phyloP scores from a whole-genome alignment of 352 stramenopile genomes.

The Phytophthora ramorum region DNA sequence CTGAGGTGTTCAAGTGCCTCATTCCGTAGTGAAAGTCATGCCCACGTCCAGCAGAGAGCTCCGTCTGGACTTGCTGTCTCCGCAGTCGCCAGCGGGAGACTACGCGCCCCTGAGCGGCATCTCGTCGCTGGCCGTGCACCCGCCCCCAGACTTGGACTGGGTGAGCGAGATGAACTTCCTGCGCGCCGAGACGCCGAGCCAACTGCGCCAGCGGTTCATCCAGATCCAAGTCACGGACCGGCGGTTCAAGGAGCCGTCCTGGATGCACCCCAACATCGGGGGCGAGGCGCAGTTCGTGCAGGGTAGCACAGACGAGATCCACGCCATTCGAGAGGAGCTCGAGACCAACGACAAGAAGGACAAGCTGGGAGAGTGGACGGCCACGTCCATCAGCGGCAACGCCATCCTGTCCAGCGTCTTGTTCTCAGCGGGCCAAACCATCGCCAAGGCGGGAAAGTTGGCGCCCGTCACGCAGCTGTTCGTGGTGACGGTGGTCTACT shows the following conservation, averaged over 20 bases:
- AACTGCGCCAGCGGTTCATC: conserved; percentile 64
- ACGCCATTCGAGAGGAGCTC: conserved; percentile 37
- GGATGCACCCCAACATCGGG: conserved; percentile 74
- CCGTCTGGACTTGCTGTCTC: conserved; percentile 23
- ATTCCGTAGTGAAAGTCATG: background rate
- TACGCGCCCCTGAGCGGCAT: conserved; percentile 10
- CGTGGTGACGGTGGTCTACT: conserved; percentile 71
- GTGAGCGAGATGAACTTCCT: conserved; percentile 45
- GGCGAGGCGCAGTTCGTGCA: conserved; percentile 57
- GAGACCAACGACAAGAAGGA: conserved; percentile 32
- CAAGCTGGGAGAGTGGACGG: conserved; percentile 72
- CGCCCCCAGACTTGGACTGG: conserved; percentile 24
- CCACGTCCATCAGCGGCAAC: conserved; percentile 92
- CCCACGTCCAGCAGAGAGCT: conserved; percentile 9
- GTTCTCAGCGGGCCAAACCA: conserved; percentile 63
- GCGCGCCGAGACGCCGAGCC: conserved; percentile 46
- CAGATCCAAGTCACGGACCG: conserved; percentile 70
- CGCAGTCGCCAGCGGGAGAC: conserved; percentile 9
- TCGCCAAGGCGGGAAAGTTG: conserved; percentile 75
- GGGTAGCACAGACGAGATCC: conserved; percentile 38
- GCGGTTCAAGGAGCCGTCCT: conserved; percentile 66
- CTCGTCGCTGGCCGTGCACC: conserved; percentile 27
- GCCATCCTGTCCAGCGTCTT: conserved; percentile 90
- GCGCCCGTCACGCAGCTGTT: conserved; percentile 81
- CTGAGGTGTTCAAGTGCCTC: background rate